A percentile compares a stretch with the other conserved stretches of the same genome.
Evolutionary conservation across 768 basidiomycete genomes (phyloP).

Genomic region (Lactarius indigo): DNA sequence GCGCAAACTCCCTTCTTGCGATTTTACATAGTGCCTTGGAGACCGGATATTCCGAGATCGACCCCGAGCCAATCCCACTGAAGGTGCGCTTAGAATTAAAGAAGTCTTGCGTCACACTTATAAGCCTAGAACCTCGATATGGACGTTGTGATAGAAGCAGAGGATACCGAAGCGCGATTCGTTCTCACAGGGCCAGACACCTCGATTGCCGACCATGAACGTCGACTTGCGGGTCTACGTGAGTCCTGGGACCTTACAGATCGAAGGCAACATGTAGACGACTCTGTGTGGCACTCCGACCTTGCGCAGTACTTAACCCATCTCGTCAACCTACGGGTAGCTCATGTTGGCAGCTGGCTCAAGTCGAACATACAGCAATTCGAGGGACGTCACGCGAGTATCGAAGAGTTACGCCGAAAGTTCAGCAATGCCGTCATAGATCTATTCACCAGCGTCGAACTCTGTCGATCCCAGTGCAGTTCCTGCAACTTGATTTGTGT

Average conservation of each 20-base stretch:
- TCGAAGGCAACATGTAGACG: constrained; percentile 35
- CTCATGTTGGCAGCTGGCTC: constrained; percentile 50
- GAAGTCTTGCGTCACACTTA: neutral
- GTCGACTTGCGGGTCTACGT: constrained; percentile 27
- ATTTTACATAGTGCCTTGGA: constrained; percentile 45
- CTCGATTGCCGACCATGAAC: constrained; percentile 28
- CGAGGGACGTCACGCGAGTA: constrained; percentile 39
- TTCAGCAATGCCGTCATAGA: constrained; percentile 44
- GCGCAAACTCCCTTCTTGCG: constrained; percentile 34
- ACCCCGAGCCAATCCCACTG: constrained; percentile 44
- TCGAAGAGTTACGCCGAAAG: constrained; percentile 44
- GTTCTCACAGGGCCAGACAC: constrained; percentile 28
- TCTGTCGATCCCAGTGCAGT: constrained; percentile 47
- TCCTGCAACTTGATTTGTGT: constrained; percentile 49
- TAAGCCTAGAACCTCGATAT: constrained; percentile 48
- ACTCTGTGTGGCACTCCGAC: constrained; percentile 40
- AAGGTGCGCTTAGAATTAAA: constrained; percentile 37
- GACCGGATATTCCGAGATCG: constrained; percentile 43
- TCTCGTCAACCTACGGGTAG: constrained; percentile 42
- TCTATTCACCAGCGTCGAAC: constrained; percentile 41
- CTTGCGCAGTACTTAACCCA: constrained; percentile 39
- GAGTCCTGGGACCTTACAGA: constrained; percentile 33
- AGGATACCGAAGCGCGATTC: constrained; percentile 38
- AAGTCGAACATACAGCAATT: constrained; percentile 46
- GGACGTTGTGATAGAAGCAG: constrained; percentile 28